Conservation (phyloP, 495 filamentous ascomycete species). For the Platismatia glauca region DNA sequence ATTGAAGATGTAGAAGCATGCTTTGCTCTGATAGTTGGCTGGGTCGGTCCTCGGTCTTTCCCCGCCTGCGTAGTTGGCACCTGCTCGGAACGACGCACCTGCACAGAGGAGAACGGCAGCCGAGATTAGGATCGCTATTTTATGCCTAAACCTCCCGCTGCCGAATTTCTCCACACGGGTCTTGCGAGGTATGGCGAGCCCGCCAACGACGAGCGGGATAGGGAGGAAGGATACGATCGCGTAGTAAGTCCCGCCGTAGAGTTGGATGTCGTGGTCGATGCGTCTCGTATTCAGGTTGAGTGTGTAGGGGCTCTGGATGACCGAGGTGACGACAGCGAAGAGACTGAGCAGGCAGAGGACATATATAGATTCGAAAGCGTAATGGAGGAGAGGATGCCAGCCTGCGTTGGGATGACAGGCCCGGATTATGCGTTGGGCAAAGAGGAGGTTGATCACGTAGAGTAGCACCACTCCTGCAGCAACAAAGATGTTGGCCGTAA, state of each 20-base stretch:
- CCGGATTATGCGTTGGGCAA: conserved; percentile 67
- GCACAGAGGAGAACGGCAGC: conserved; percentile 50
- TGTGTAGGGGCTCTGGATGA: conserved; percentile 60
- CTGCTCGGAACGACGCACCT: conserved; percentile 62
- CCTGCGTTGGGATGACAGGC: conserved; percentile 63
- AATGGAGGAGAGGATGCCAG: conserved; percentile 46
- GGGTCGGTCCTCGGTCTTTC: conserved; percentile 45
- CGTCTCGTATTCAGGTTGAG: conserved; percentile 40
- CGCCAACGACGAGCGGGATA: conserved; percentile 49
- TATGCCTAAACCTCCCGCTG: conserved; percentile 52
- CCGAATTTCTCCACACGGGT: conserved; percentile 60
- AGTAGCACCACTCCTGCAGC: conserved; percentile 67
- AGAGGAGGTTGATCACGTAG: conserved; percentile 75
- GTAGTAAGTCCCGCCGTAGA: conserved; percentile 58
- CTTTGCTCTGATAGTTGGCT: conserved; percentile 58
- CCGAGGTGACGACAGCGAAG: conserved; percentile 58
- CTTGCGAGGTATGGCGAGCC: conserved; percentile 43
- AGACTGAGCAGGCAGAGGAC: conserved; percentile 51
- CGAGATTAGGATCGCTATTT: conserved; percentile 53
- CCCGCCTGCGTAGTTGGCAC: conserved; percentile 42
- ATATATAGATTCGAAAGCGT: conserved; percentile 50
- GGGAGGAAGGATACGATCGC: conserved; percentile 68
- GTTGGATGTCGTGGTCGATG: conserved; percentile 53
- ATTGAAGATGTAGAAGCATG: conserved; percentile 72
- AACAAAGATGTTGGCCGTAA: conserved; percentile 67